Evolutionary conservation across 352 stramenopile genomes (phyloP), one percentile per base, ranked within the genome.

Genomic region (Globisporangium iwayamae): DNA sequence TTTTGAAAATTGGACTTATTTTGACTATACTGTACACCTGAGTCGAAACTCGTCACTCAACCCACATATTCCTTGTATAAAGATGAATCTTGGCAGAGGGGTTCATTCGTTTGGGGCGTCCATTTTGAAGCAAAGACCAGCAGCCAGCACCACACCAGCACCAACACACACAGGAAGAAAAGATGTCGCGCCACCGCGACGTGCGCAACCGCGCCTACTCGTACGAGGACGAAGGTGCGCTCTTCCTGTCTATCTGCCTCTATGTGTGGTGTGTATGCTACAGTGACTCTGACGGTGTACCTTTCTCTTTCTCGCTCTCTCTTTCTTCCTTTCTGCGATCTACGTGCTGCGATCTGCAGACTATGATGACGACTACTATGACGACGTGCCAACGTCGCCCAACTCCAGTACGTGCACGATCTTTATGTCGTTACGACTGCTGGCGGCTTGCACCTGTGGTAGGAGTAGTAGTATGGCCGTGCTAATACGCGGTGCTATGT

Each of bases 161-260:
- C 47, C 2, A 53, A 53, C 47, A 11, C 3, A 18, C 9, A 18
- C 20, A 14, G 13, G 16, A 34, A 34, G n/a, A 46, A 22, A 14
- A 58, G 62, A 95, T 96, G 87, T 93, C 83, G 14, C 87, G 87
- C 71, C 87, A 96, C 54, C 85, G 87, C 66, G 85, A 91, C 71
- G 71, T 96, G 32, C 87, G 87, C 62, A 93, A 94, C 74, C 87
- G 87, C 75, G 85, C 83, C 63, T 96, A 94, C 72, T 96, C 87
- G 60, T 96, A 93, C 74, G 87, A 96, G 55, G 85, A 93, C 56
- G 87, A 93, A 78, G 85, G 86, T 87, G 60, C 59, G 62, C 11
- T 55, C 38, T 43, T 43, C 65, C 16, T 10, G n/a, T 13, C 10
- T 45, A 41, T 36, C 0, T 6, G 3, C 10, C 9, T 56, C 2